phyloP scores from a whole-genome alignment of 2,329 filamentous ascomycete genomes.

The Meredithiella fracta region DNA sequence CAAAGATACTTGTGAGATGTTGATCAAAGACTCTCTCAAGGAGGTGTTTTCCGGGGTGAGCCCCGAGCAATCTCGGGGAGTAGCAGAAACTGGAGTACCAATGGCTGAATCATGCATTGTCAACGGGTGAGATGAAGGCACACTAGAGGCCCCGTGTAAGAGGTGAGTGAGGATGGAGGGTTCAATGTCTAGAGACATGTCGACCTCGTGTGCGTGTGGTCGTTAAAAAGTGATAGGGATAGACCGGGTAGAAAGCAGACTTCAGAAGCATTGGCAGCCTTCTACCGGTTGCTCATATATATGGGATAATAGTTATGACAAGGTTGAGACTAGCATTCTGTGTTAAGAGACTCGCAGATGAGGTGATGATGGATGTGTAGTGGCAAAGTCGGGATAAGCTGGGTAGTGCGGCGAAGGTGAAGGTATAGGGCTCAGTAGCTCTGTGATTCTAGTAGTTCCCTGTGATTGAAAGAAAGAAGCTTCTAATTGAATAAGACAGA shows the following conservation, averaged over 20 bases:
- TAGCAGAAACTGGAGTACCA: not conserved
- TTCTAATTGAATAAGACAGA: too few species aligned
- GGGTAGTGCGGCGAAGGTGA: too few species aligned
- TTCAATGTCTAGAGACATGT: conserved; percentile 2
- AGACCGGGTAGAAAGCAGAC: not conserved
- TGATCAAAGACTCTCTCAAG: not conserved
- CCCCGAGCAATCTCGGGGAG: not conserved
- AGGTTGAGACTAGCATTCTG: too few species aligned
- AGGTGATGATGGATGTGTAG: too few species aligned
- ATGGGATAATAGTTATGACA: too few species aligned
- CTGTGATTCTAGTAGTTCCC: too few species aligned
- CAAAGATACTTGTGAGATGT: not conserved
- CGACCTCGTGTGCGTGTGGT: not conserved
- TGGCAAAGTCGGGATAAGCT: too few species aligned
- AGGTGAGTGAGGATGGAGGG: not conserved
- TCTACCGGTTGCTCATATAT: too few species aligned
- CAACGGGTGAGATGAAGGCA: conserved; percentile 3
- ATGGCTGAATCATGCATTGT: conserved; percentile 7
- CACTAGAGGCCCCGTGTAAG: not conserved
- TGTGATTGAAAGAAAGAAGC: too few species aligned
- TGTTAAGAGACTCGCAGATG: too few species aligned
- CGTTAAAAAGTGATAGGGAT: not conserved
- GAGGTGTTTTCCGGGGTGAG: not conserved
- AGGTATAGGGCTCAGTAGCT: too few species aligned
- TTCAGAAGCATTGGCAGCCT: too few species aligned